phyloP scores from a whole-genome alignment of 1,284 basidiomycete species.

The Rhodotorula sp. region DNA sequence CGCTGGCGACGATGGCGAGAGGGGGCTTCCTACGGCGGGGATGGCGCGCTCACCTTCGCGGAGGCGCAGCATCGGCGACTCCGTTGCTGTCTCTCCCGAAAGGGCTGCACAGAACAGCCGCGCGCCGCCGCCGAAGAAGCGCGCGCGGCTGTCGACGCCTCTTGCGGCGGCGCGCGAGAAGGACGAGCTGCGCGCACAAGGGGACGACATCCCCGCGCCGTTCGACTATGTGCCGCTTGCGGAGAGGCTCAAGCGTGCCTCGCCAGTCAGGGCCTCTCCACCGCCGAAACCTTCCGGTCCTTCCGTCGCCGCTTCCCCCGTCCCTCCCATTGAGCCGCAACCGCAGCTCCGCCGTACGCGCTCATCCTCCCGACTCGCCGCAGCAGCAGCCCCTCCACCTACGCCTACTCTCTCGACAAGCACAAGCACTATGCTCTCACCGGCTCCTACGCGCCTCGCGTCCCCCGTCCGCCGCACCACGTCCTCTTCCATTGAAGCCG shows the following conservation, averaged over 20 bases:
- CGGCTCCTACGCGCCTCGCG: not conserved
- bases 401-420: not conserved
- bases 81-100: no score
- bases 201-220: constrained; percentile 13
- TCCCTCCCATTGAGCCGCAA: not conserved
- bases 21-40: no score
- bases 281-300: not conserved
- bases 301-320: not conserved
- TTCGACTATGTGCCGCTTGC: constrained; percentile 18
- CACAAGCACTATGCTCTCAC: not conserved
- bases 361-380: not conserved
- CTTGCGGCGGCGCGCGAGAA: fast-evolving
- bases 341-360: not conserved
- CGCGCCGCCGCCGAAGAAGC: not conserved
- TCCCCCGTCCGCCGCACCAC: not conserved
- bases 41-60: not conserved
- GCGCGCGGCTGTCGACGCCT: not conserved
- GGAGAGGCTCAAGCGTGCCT: not conserved
- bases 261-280: not conserved
- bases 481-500: not conserved
- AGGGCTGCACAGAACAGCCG: no score
- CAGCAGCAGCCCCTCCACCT: not conserved
- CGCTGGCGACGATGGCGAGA: not conserved
- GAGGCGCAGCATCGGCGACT: not conserved
- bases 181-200: not conserved